Base-by-base conservation (phyloP, 225 moss, liverwort and hornwort species). In the Physcomitrium patens region DNA sequence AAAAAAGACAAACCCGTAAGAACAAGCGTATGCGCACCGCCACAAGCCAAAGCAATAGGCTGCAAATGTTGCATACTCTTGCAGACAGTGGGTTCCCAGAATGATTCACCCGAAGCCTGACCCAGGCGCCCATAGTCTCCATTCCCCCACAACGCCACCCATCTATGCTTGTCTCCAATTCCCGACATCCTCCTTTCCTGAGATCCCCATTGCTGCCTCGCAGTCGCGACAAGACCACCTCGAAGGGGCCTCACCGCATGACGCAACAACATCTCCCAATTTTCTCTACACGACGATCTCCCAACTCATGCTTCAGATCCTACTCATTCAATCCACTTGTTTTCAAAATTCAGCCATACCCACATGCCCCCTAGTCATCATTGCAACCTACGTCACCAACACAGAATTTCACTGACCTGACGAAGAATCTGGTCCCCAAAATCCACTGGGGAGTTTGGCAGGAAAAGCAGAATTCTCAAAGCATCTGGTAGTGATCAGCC, bases 1-100 rank as follows among this genome's bases (percentile, higher is more conserved):
- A 16, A 9, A 72, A 12, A 12, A 72, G 41, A 8, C 27, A 61
- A 55, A 82, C 86, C 85, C 0, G 92, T 90, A 73, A 99, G 97
- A 19, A 99, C 80, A 16, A 99, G 93, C n/a, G 94, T 93, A 69
- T 99, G 97, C 1, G 97, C 97, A 17, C 94, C 97, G 24, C 97
- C 97, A 71, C 94, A 95, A n/a, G 91, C 94, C 11, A 99, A 82
- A 46, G 87, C 84, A 0, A 86, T 64, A 16, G 97, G 94, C 64
- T 90, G 76, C 59, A 80, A 48, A 20, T 77, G 68, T 17, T 82
- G 73, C 76, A 89, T 50, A 46, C 83, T 71, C 67, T 60, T 79
- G 79, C 94, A 94, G 16, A 89, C 0, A 7, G 84, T 84, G 23
- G 97, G 97, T 51, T 75, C 76, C 93, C 89, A 93, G 6, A 80